A percentile compares a stretch with the other conserved stretches of the same genome.
These are phyloP conservation scores for Mycosphaerelloides madeirae DNA, from an alignment of 2,329 filamentous ascomycete genomes.

Conservation along the genomic window DNA sequence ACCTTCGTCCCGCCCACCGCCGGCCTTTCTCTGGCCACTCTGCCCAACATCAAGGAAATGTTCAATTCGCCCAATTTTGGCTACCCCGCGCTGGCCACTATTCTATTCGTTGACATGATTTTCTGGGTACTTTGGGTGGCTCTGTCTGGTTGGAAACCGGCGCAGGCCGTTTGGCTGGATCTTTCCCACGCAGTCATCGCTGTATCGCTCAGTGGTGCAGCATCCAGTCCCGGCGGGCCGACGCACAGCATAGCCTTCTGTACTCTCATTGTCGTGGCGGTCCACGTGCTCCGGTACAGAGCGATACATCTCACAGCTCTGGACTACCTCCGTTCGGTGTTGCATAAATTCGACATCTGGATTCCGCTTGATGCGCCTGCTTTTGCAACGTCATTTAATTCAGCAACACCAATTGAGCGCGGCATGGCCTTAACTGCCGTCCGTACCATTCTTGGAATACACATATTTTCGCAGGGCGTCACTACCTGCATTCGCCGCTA, in stretches of 20 bases:
- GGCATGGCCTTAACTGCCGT: constrained; percentile 30
- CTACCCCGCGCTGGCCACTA: constrained; percentile 78
- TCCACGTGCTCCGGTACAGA: constrained; percentile 52
- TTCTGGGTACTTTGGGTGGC: constrained; percentile 64
- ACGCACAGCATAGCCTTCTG: constrained; percentile 69
- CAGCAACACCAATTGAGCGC: constrained; percentile 26
- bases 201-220: constrained; percentile 80
- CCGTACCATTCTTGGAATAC: constrained; percentile 33
- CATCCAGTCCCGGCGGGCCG: constrained; percentile 61
- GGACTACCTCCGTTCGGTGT: constrained; percentile 34
- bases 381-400: constrained; percentile 29
- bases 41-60: constrained; percentile 81
- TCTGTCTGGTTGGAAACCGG: constrained; percentile 76
- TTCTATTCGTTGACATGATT: constrained; percentile 79
- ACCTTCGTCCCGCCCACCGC: constrained; percentile 81
- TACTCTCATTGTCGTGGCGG: constrained; percentile 59
- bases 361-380: constrained; percentile 28
- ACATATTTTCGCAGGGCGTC: constrained; percentile 35
- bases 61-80: constrained; percentile 76
- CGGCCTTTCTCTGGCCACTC: constrained; percentile 59
- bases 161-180: constrained; percentile 84
- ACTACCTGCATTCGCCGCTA: constrained; percentile 33
- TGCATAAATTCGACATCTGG: constrained; percentile 33
- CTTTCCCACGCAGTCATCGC: constrained; percentile 91
- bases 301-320: constrained; percentile 36